These are phyloP conservation scores for Sordariomycetes sp. DNA, from an alignment of 2,329 filamentous ascomycete genomes.

Conservation along the genomic window DNA sequence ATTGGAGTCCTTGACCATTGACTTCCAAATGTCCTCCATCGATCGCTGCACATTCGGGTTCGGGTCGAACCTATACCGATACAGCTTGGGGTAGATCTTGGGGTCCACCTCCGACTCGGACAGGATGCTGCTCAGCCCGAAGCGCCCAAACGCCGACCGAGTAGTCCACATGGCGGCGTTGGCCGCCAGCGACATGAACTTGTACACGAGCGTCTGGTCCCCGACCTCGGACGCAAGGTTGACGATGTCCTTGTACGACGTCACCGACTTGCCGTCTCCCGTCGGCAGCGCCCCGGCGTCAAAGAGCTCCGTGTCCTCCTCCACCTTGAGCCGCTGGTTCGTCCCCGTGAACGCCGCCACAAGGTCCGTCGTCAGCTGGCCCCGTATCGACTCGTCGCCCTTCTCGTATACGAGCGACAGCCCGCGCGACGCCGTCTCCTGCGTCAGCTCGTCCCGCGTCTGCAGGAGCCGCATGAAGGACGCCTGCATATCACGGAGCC, in stretches of 20 bases:
- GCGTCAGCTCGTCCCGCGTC: constrained; percentile 84
- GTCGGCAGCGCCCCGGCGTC: constrained; percentile 84
- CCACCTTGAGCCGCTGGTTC: constrained; percentile 64
- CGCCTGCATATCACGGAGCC: constrained; percentile 66
- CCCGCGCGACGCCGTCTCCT: constrained; percentile 87
- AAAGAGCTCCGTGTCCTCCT: constrained; percentile 84
- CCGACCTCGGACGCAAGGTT: constrained; percentile 94
- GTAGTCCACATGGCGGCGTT: constrained; percentile 97
- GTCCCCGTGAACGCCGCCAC: constrained; percentile 79
- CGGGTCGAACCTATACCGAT: constrained; percentile 87
- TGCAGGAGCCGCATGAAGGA: constrained; percentile 81
- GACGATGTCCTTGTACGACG: constrained; percentile 96
- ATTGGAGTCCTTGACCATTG: constrained; percentile 79
- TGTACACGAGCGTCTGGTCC: constrained; percentile 91
- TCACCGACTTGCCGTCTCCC: constrained; percentile 77
- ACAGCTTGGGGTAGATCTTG: constrained; percentile 91
- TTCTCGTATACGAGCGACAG: constrained; percentile 90
- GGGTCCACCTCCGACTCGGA: constrained; percentile 81
- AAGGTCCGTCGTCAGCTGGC: constrained; percentile 74
- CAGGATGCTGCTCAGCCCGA: constrained; percentile 83
- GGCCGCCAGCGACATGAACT: constrained; percentile 93
- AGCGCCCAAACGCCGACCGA: constrained; percentile 88
- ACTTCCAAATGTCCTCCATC: constrained; percentile 97
- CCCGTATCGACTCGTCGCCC: constrained; percentile 67
- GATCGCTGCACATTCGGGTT: constrained; percentile 85